Base-by-base conservation (phyloP, 768 basidiomycete species). In the Ramaria sp. region DNA sequence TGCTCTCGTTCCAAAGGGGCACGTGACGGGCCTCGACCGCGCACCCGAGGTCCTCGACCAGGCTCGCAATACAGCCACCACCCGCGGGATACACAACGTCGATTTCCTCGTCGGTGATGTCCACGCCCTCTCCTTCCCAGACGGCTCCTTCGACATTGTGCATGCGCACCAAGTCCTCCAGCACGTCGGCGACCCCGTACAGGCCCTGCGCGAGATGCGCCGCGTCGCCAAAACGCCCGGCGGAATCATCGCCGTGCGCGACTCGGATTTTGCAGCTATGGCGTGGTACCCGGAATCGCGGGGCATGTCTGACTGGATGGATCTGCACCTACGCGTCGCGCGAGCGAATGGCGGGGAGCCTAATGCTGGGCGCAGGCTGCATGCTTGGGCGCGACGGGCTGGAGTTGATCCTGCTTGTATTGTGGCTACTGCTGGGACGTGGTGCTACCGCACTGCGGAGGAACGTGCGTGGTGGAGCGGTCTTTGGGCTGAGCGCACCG, bases 161-260 rank as follows among this genome's bases (percentile, higher is more conserved):
- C 72, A 74, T 59, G 68, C 71, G 20, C 74, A 76, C 55, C 75
- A 77, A 59, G 75, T 78, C 6, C 65, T 79, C 2, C 70, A 74
- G 58, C 78, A 78, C 63, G 59, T 78, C 47, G 44, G 57, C 1
- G 69, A 76, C 50, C 73, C 75, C 0, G 62, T 73, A 10, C 47
- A 45, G 16, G 71, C 71, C 1, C 61, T 77, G 34, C 58, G 60
- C 45, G 78, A 78, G 68, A 77, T 79, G 74, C 60, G 62, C 22
- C 65, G 76, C 18, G 76, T 78, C 3, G 64, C 70, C 0, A 74
- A 73, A 57, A n/a, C n/a, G n/a, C 64, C 67, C 1, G 75, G 73
- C 2, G 76, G 76, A 0, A 56, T 77, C 51, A 69, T 79, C 42
- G 73, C 74, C 3, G 65, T 61, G 5, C 68, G 77, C 20, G 78